Conservation (phyloP, 352 stramenopile genomes). For the Globisporangium middletonii region DNA sequence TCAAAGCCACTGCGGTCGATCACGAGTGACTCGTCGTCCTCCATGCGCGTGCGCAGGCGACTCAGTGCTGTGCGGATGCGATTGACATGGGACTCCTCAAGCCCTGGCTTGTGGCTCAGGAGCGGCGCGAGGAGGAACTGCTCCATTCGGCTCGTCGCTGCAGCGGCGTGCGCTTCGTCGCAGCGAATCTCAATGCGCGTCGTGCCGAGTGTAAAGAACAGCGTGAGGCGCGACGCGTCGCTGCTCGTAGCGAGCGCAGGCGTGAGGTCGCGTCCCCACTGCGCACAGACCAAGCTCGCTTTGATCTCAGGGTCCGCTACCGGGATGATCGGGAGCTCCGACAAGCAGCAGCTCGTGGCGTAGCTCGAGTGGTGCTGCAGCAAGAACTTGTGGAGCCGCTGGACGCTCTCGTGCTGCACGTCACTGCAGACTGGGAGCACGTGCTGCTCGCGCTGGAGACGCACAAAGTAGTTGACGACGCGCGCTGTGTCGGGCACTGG, state of each 20-base stretch:
- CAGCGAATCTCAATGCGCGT: conserved; percentile 27
- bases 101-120: conserved; percentile 37
- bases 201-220: conserved; percentile 64
- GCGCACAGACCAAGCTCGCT: conserved; percentile 43
- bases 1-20: conserved; percentile 33
- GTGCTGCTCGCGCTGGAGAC: conserved; percentile 36
- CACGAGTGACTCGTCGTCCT: conserved; percentile 57
- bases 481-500: conserved; percentile 14
- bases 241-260: conserved; percentile 24
- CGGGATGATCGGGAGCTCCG: conserved; percentile 33
- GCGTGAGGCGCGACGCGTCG: conserved; percentile 11
- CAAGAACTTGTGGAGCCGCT: conserved; percentile 53
- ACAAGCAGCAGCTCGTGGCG: conserved; percentile 42
- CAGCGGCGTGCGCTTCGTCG: conserved; percentile 13
- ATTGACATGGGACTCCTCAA: conserved; percentile 24
- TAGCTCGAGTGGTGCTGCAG: conserved; percentile 55
- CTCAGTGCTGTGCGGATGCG: conserved; percentile 30
- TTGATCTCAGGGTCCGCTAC: conserved; percentile 49
- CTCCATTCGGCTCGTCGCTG: conserved; percentile 29
- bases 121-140: conserved; percentile 41
- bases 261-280: conserved; percentile 54
- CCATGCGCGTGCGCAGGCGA: conserved; percentile 46
- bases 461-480: conserved; percentile 63
- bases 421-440: conserved; percentile 27
- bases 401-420: conserved; percentile 27